A percentile compares a stretch with the other conserved stretches of the same genome.
phyloP scores from a whole-genome alignment of 2,329 filamentous ascomycete species.

The Fusarium anguioides region DNA sequence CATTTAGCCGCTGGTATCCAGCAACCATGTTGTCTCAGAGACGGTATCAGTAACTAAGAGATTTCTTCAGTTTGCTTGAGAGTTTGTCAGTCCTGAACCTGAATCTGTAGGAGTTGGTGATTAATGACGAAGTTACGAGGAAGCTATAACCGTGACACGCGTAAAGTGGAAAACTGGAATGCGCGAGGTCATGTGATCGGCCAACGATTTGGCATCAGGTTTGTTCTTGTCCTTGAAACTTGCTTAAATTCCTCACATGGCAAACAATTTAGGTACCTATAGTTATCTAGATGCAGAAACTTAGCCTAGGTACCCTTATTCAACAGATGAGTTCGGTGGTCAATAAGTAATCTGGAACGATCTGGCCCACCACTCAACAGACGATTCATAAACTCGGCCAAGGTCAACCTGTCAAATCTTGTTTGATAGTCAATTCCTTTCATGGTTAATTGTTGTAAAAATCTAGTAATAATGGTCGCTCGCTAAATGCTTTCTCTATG shows the following conservation, averaged over 20 bases:
- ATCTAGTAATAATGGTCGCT: constrained; percentile 2
- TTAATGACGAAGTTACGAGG: constrained; percentile 24
- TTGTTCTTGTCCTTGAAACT: background rate
- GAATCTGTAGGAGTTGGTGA: too few relatives aligned
- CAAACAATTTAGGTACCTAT: background rate
- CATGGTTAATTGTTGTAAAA: background rate
- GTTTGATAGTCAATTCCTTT: background rate
- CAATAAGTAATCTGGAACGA: too few relatives aligned
- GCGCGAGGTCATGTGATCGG: constrained; percentile 31
- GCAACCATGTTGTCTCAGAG: constrained; percentile 69
- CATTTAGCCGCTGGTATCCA: constrained; percentile 83
- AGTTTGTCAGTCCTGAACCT: background rate
- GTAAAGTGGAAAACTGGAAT: constrained; percentile 16
- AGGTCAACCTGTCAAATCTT: background rate
- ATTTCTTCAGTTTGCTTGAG: background rate
- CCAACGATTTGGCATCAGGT: background rate
- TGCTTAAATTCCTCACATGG: background rate
- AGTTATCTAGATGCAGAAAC: background rate
- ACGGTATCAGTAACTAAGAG: too few relatives aligned
- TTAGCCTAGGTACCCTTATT: too few relatives aligned
- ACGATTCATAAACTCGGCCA: background rate
- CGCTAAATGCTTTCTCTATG: background rate
- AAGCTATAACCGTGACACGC: constrained; percentile 4
- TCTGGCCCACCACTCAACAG: background rate
- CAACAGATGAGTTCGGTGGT: too few relatives aligned